Conservation (phyloP, 345 rosid genomes). For the Durio zibethinus region DNA sequence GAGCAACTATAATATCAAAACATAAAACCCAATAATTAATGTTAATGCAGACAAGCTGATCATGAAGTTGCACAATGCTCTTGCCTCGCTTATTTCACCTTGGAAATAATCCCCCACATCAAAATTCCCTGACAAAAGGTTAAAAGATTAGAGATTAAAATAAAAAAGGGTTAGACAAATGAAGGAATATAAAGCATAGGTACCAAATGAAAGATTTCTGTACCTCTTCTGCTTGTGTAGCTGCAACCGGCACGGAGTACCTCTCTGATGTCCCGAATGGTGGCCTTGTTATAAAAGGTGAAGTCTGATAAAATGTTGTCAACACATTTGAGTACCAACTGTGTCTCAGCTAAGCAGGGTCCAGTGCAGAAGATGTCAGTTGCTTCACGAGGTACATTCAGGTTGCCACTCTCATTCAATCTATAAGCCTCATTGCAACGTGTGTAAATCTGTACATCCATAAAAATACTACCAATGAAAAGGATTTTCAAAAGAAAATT, state of each 20-base stretch:
- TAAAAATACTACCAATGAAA: not conserved
- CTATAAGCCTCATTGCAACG: slow-evolving; percentile 46
- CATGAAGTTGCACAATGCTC: slow-evolving; percentile 11
- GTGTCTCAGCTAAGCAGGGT: slow-evolving; percentile 55
- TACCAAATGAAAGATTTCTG: too few species aligned
- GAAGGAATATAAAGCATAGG: not conserved
- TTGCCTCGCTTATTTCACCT: slow-evolving; percentile 39
- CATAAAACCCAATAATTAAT: slow-evolving; percentile 22
- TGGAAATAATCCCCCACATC: slow-evolving; percentile 36
- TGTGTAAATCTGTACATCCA: slow-evolving; percentile 37
- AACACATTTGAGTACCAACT: slow-evolving; percentile 44
- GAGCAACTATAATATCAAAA: slow-evolving; percentile 18
- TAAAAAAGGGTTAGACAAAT: too few species aligned
- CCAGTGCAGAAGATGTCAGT: slow-evolving; percentile 47
- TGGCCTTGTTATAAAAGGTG: slow-evolving; percentile 44
- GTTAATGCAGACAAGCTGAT: slow-evolving; percentile 18
- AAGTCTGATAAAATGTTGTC: slow-evolving; percentile 42
- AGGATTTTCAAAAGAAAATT: not conserved
- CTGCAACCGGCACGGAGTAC: slow-evolving; percentile 49
- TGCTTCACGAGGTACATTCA: slow-evolving; percentile 44
- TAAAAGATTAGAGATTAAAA: too few species aligned
- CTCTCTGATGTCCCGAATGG: slow-evolving; percentile 33
- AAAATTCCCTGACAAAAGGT: slow-evolving; percentile 40
- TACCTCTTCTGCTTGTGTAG: slow-evolving; percentile 47
- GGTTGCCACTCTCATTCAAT: slow-evolving; percentile 43